Percentiles rank a stretch among this genome's conserved stretches.
These are phyloP conservation scores for Pythium phragmiticola DNA, from an alignment of 352 stramenopile species.

Conservation along the genomic window DNA sequence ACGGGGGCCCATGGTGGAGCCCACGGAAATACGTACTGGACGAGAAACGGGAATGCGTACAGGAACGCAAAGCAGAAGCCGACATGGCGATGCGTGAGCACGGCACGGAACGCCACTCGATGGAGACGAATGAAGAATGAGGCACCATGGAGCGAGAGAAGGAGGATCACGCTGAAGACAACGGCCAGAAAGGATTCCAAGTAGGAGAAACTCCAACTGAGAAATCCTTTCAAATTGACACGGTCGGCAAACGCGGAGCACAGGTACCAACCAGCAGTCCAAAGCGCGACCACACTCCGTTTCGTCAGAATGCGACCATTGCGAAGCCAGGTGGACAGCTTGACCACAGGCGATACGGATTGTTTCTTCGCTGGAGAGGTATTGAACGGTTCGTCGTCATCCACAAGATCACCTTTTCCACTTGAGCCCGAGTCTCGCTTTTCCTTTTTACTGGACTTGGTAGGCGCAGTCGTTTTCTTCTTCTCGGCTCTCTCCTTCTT, in stretches of 20 bases:
- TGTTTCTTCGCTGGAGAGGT: slow-evolving; percentile 3
- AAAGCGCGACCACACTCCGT: slow-evolving; percentile 9
- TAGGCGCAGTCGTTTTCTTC: slow-evolving; percentile 27
- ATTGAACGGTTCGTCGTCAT: slow-evolving; percentile 27
- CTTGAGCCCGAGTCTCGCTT: slow-evolving; percentile 46
- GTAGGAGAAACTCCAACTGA: slow-evolving; percentile 45
- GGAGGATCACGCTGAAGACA: slow-evolving; percentile 62
- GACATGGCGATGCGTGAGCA: slow-evolving; percentile 83
- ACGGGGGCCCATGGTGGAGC: slow-evolving; percentile 85
- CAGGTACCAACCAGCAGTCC: slow-evolving; percentile 14
- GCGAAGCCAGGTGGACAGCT: slow-evolving; percentile 8
- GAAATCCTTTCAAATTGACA: slow-evolving; percentile 48
- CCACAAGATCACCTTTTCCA: slow-evolving; percentile 35
- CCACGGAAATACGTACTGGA: slow-evolving; percentile 88
- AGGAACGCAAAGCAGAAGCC: slow-evolving; percentile 87
- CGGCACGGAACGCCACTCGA: slow-evolving; percentile 75
- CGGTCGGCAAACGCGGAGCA: slow-evolving; percentile 31
- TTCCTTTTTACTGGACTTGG: slow-evolving; percentile 48
- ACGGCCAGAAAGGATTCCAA: slow-evolving; percentile 66
- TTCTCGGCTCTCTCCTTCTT: slow-evolving; percentile 63
- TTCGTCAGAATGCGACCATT: slow-evolving; percentile 9
- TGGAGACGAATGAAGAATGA: slow-evolving; percentile 83
- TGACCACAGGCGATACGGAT: background rate
- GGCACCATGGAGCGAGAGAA: slow-evolving; percentile 64
- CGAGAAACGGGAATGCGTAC: slow-evolving; percentile 84